Percentiles rank a stretch among this genome's conserved stretches.
Conservation (phyloP, 1,139 yeast species). For the Lodderomyces metapsilosis region DNA sequence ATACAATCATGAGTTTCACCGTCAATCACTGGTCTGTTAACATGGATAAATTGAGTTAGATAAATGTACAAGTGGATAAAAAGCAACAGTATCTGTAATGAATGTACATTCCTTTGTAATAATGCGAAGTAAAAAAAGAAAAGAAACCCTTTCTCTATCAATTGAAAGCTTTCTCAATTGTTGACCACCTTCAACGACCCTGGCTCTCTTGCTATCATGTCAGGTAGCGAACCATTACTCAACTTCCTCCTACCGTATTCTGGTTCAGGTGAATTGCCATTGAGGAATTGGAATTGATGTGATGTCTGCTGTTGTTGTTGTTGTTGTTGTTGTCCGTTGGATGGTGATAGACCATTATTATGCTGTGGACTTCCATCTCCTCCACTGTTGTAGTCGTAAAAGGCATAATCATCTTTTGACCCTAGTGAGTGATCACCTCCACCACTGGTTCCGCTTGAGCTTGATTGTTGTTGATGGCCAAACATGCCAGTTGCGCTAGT, state of each 20-base stretch:
- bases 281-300: conserved; percentile 2
- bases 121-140: too few species aligned
- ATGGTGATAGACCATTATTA: background rate
- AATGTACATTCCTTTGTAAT: too few species aligned
- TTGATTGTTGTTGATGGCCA: conserved; percentile 13
- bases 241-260: conserved; percentile 52
- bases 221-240: conserved; percentile 73
- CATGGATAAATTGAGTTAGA: too few species aligned
- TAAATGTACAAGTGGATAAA: too few species aligned
- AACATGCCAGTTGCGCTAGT: conserved; percentile 3
- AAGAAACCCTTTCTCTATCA: background rate
- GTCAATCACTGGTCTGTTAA: too few species aligned
- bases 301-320: background rate
- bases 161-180: conserved; percentile 19
- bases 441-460: conserved; percentile 15
- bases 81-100: too few species aligned
- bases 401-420: conserved; percentile 12
- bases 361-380: background rate
- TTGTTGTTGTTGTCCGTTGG: background rate
- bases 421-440: conserved; percentile 14
- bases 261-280: conserved; percentile 14
- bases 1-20: too few species aligned
- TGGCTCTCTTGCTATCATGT: conserved; percentile 48
- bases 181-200: conserved; percentile 49
- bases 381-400: conserved; percentile 3